phyloP scores from a whole-genome alignment of 2,329 filamentous ascomycete genomes.

The Gnomoniopsis sp. region DNA sequence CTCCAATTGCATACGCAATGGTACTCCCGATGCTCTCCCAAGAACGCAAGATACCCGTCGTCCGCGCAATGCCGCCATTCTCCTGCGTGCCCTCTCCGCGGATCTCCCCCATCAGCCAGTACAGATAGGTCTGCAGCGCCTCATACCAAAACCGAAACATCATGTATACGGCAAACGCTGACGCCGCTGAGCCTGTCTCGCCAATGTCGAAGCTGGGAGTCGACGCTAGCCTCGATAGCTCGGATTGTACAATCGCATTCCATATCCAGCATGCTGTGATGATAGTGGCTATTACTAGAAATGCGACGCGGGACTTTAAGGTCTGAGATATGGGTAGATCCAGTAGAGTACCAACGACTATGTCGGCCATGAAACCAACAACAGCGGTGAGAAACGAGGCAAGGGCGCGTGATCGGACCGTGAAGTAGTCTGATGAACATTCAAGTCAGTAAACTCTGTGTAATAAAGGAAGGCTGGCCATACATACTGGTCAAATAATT shows the following conservation, averaged over 20 bases:
- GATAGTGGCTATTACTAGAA: conserved; percentile 1
- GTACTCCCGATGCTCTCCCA: conserved; percentile 32
- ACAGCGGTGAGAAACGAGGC: conserved; percentile 32
- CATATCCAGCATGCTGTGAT: conserved; percentile 11
- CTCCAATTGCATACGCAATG: conserved; percentile 29
- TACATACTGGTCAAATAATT: conserved; percentile 33
- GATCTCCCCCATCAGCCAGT: conserved; percentile 25
- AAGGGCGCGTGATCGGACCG: conserved; percentile 36
- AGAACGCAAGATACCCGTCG: conserved; percentile 28
- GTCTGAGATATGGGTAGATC: conserved; percentile 4
- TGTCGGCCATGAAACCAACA: conserved; percentile 28
- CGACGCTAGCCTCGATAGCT: conserved; percentile 8
- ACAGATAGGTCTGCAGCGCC: conserved; percentile 23
- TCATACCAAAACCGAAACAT: conserved; percentile 25
- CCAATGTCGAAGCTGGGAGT: conserved; percentile 11
- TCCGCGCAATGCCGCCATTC: conserved; percentile 29
- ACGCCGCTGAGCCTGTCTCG: conserved; percentile 1
- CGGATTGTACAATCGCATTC: conserved; percentile 8
- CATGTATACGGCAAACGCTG: conserved; percentile 21
- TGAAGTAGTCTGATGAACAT: conserved; percentile 31
- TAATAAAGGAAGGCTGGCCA: neutral
- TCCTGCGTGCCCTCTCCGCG: conserved; percentile 22
- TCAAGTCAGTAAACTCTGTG: neutral
- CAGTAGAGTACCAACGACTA: neutral
- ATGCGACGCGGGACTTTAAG: neutral